Base-by-base conservation (phyloP, 805 yeast genomes). In the Ogataea trehalophila region DNA sequence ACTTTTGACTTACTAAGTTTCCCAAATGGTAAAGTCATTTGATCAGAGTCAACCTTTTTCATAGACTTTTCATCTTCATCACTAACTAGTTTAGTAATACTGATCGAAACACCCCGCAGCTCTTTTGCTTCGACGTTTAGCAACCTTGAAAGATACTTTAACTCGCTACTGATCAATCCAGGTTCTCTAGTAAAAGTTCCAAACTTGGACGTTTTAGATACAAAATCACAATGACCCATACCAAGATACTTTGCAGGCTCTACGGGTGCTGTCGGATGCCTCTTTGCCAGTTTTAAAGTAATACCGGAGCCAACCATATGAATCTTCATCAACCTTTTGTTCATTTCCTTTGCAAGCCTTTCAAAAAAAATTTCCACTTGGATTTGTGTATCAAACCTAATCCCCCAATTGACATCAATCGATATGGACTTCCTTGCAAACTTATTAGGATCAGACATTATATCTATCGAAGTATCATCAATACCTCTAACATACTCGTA, bases 341-440 rank as follows among this genome's bases (percentile, higher is more conserved):
- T 67, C 43, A 94, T 59, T 57, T 89, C 96, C 31, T 67, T 65
- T 0, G 85, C 71, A 42, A 90, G 66, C 17, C 76, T 67, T 34
- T 71, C 67, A 9, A 88, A 59, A 58, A 92, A 94, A 5, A 46
- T 54, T 51, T 85, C 91, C 22, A 85, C 78, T 59, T 92, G 88
- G 0, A 65, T 62, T 31, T 76, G 70, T 0, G 69, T 69, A 33
- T 80, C 76, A 53, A 91, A 85, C 42, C 98, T 62, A 0, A 92
- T 86, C 0, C 97, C 98, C 84, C 89, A 92, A 52, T 89, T 87
- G 26, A 92, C 84, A 60, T 92, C 98, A 4, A 90, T 85, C 0
- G 96, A 88, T 0, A 92, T 76, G 1, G 94, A 79, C 56, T 88
- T 89, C 26, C 95, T 72, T 13, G 78, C 73, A 17, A 81, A 72